A percentile compares a stretch with the other conserved stretches of the same genome.
Evolutionary conservation across 345 rosid species (phyloP).

Genomic region (Eucalyptus erythrocorys): DNA sequence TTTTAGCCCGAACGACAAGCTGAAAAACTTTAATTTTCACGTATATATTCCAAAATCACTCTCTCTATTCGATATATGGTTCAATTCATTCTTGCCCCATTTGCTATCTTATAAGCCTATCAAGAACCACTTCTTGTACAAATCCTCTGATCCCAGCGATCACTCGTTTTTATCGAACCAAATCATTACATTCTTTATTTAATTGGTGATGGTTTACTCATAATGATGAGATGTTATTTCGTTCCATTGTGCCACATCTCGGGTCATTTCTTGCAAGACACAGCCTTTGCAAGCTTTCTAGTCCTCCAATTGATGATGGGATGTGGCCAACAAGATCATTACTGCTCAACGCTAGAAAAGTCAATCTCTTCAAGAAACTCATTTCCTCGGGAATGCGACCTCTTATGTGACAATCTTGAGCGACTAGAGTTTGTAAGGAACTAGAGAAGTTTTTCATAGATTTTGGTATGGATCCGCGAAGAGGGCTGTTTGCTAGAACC

Average conservation of each 20-base stretch:
- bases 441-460: not conserved
- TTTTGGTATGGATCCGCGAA: not conserved
- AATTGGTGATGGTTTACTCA: no score
- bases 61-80: accelerated
- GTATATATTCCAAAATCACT: no score
- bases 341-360: not conserved
- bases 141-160: no score
- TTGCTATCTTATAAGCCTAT: accelerated
- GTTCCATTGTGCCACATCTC: no score
- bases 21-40: accelerated
- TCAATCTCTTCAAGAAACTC: not conserved
- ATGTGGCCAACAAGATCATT: not conserved
- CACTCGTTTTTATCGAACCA: no score
- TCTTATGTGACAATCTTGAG: not conserved
- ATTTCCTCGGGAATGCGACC: not conserved
- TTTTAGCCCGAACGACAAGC: accelerated
- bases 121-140: no score
- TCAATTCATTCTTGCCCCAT: accelerated
- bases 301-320: not conserved
- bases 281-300: not conserved
- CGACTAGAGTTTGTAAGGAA: not conserved
- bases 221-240: no score
- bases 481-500: accelerated
- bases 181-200: no score
- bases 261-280: not conserved